Conservation (phyloP, 208 protist species). For the Crithidia brevicula region DNA sequence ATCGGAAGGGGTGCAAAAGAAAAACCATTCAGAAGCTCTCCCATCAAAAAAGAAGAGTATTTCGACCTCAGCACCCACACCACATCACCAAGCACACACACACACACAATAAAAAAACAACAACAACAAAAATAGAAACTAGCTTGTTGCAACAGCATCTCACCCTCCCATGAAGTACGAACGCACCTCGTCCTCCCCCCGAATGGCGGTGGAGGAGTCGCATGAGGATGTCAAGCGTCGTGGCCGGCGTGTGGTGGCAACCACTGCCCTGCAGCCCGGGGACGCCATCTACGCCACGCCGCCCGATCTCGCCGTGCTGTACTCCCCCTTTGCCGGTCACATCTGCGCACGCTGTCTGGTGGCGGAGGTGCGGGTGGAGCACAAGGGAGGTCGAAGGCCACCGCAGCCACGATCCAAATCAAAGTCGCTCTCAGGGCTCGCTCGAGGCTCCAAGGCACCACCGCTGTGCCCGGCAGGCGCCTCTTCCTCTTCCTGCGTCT, state of each 20-base stretch:
- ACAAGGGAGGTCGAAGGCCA: not conserved
- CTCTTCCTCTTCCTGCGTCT: too few species aligned
- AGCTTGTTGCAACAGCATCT: constrained; percentile 5
- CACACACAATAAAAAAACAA: not conserved
- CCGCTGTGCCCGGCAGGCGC: not conserved
- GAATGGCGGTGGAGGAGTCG: constrained; percentile 31
- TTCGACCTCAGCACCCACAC: too few species aligned
- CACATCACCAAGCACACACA: not conserved
- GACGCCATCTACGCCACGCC: constrained; percentile 40
- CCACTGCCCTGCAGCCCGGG: constrained; percentile 34
- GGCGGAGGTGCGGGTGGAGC: constrained; percentile 7
- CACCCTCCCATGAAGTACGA: constrained; percentile 7
- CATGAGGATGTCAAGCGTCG: constrained; percentile 23
- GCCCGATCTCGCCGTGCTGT: constrained; percentile 73
- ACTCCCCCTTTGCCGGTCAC: constrained; percentile 59
- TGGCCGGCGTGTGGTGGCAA: constrained; percentile 72
- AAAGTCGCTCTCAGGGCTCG: not conserved
- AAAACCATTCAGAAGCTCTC: too few species aligned
- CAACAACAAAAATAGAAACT: not conserved
- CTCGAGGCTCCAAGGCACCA: not conserved
- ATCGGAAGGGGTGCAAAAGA: too few species aligned
- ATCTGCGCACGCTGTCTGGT: constrained; percentile 71
- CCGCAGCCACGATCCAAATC: not conserved
- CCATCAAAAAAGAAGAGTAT: too few species aligned
- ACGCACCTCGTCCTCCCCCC: constrained; percentile 11